phyloP scores from a whole-genome alignment of 306 rosid species.

The Astragalus membranaceus region DNA sequence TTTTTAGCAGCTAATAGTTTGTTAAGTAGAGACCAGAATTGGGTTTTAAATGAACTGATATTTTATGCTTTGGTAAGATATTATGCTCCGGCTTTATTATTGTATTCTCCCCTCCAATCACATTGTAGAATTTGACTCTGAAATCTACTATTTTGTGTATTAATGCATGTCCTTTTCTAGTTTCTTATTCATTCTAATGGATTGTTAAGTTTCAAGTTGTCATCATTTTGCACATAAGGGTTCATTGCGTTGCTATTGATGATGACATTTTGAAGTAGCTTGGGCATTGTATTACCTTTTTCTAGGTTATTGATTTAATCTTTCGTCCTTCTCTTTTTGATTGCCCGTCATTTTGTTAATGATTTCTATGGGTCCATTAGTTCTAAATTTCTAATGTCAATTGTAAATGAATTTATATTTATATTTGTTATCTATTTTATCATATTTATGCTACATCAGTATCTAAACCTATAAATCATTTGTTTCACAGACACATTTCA shows the following conservation, averaged over 20 bases:
- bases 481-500: slow-evolving; percentile 74
- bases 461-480: not conserved
- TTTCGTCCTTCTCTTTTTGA: not conserved
- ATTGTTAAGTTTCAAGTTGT: not conserved
- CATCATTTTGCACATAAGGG: not conserved
- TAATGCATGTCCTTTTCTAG: not conserved
- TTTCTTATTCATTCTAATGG: not conserved
- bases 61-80: not conserved
- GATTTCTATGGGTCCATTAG: not conserved
- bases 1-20: not conserved
- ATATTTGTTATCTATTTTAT: slow-evolving; percentile 2
- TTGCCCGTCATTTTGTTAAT: not conserved
- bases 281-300: not conserved
- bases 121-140: not conserved
- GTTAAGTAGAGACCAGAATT: not conserved
- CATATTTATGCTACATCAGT: not conserved
- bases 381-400: slow-evolving; percentile 4
- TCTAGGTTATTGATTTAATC: slow-evolving; percentile 6
- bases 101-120: not conserved
- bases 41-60: not conserved
- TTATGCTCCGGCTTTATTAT: not conserved
- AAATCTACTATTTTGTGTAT: not conserved
- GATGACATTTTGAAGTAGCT: slow-evolving; percentile 7
- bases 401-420: not conserved
- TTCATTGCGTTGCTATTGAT: not conserved